phyloP scores from a whole-genome alignment of 2,329 filamentous ascomycete species.

The Chlorencoelia australis region DNA sequence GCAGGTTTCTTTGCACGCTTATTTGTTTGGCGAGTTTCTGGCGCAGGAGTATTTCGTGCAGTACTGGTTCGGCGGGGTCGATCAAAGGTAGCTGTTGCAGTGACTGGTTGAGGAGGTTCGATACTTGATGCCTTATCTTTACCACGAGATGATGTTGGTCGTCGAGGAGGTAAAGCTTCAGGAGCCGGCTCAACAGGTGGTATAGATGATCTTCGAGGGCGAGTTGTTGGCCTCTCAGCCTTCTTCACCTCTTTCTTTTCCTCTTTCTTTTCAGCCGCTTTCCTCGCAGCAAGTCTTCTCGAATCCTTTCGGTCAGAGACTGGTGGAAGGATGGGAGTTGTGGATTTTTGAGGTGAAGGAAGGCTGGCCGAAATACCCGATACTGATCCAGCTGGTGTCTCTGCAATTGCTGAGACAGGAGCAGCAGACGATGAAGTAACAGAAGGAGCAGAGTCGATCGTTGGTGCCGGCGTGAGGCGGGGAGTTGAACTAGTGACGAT shows the following conservation, averaged over 20 bases:
- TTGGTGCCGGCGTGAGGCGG: constrained; percentile 15
- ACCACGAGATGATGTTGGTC: constrained; percentile 25
- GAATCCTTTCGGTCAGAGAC: constrained; percentile 18
- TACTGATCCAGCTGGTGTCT: constrained; percentile 8
- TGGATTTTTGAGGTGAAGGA: constrained; percentile 24
- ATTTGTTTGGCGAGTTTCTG: constrained; percentile 35
- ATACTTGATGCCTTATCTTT: constrained; percentile 21
- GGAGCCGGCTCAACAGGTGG: constrained; percentile 11
- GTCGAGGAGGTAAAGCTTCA: constrained; percentile 19
- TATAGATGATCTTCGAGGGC: constrained; percentile 4
- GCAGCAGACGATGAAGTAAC: constrained; percentile 13
- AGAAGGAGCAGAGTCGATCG: constrained; percentile 15
- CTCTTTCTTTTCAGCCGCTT: background rate
- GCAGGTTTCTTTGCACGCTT: constrained; percentile 60
- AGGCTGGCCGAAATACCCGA: constrained; percentile 5
- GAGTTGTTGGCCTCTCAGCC: constrained; percentile 4
- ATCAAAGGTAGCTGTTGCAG: constrained; percentile 18
- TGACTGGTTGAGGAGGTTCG: constrained; percentile 14
- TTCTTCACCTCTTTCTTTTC: constrained; percentile 1
- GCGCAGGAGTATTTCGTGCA: constrained; percentile 31
- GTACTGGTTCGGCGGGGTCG: constrained; percentile 28
- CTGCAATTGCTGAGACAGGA: constrained; percentile 8
- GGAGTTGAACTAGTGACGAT: constrained; percentile 27
- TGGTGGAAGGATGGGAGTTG: constrained; percentile 27
- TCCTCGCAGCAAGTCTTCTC: constrained; percentile 15